Percentiles rank a stretch among this genome's conserved stretches.
These are phyloP conservation scores for Apiotrichum montevideense DNA, from an alignment of 1,284 basidiomycete genomes.

Conservation along the genomic window DNA sequence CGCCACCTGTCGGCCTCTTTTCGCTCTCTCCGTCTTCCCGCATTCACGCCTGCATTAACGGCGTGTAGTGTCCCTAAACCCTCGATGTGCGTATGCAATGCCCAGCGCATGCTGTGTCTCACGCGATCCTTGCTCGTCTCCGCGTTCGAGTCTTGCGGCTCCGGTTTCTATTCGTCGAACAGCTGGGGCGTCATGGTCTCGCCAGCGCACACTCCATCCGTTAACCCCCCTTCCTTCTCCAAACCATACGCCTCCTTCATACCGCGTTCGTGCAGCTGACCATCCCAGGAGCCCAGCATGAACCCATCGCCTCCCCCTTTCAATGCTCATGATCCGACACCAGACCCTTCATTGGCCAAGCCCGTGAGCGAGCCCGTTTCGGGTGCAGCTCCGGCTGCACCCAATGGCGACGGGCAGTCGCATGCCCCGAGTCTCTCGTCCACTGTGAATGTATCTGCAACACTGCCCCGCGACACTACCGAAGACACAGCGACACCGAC, in stretches of 20 bases:
- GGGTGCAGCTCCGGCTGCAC: neutral
- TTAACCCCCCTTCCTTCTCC: no score
- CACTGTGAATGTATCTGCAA: neutral
- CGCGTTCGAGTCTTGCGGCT: neutral
- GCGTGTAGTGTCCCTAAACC: neutral
- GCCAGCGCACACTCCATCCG: no score
- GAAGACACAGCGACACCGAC: neutral
- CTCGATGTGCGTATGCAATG: conserved; percentile 1
- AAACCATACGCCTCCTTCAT: no score
- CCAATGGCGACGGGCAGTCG: neutral
- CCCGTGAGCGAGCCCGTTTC: conserved; percentile 2
- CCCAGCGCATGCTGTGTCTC: neutral
- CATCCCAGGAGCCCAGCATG: conserved; percentile 17
- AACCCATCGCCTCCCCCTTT: conserved; percentile 11
- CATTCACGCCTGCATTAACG: neutral
- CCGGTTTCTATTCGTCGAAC: neutral
- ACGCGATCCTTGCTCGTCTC: no score
- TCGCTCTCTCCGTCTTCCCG: neutral
- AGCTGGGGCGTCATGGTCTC: no score
- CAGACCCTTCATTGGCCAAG: neutral
- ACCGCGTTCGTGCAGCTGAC: conserved; percentile 1
- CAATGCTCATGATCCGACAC: conserved; percentile 7
- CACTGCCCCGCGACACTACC: neutral
- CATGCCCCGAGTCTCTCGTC: neutral
- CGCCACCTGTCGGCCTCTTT: no score